Evolutionary conservation across 495 filamentous ascomycete genomes (phyloP).

Genomic region (Trichoderma gamsii): DNA sequence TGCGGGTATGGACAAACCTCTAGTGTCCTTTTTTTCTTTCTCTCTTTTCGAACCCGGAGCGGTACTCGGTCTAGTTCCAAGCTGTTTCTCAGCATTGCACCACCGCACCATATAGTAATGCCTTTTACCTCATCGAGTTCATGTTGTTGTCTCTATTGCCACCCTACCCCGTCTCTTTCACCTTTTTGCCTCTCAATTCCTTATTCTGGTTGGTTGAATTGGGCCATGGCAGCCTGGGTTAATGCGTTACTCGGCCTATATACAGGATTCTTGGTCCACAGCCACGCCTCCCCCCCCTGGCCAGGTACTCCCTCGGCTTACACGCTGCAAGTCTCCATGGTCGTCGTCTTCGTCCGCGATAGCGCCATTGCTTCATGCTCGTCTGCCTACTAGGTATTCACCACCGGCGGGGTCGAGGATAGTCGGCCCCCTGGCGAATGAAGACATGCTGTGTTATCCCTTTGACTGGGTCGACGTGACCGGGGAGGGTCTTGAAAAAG

Average conservation of each 20-base stretch:
- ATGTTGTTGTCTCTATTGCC: not conserved
- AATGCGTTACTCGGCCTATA: not conserved
- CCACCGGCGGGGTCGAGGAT: slow-evolving; percentile 37
- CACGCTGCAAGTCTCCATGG: slow-evolving; percentile 2
- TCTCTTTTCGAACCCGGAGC: not conserved
- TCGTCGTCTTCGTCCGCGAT: not conserved
- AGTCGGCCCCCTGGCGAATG: slow-evolving; percentile 32
- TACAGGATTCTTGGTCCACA: not conserved
- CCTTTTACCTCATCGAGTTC: not conserved
- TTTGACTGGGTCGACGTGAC: slow-evolving; percentile 27
- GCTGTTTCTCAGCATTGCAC: not conserved
- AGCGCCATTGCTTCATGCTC: slow-evolving; percentile 10
- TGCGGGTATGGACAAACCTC: not conserved
- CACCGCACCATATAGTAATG: not conserved
- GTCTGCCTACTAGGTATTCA: slow-evolving; percentile 2
- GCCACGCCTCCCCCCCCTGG: slow-evolving; percentile 6
- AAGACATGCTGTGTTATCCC: slow-evolving; percentile 45
- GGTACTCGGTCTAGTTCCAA: not conserved
- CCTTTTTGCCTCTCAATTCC: slow-evolving; percentile 4
- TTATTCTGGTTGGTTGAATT: slow-evolving; percentile 13
- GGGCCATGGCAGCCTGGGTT: not conserved
- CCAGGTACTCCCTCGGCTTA: slow-evolving; percentile 2
- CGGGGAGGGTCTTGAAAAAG: slow-evolving; percentile 32
- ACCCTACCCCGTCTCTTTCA: not conserved
- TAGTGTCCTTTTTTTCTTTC: not conserved